Evolutionary conservation across 192 early-diverging fungal species (phyloP).

Genomic region (Umbelopsis ramanniana): DNA sequence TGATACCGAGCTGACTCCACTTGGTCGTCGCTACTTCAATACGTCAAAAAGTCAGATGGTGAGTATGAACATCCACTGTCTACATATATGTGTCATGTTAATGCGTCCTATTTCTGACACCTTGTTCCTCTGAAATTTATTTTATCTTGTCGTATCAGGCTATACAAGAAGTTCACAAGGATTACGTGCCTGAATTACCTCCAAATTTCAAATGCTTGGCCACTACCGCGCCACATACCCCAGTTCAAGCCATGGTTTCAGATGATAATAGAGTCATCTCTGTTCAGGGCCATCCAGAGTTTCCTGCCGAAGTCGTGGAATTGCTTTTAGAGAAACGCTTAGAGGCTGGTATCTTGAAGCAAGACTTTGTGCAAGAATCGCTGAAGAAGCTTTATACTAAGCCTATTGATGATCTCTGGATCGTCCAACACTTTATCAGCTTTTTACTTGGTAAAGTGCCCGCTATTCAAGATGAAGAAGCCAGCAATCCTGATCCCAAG

Average conservation of each 20-base stretch:
- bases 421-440: slow-evolving; percentile 29
- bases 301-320: slow-evolving; percentile 46
- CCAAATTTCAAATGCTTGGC: slow-evolving; percentile 61
- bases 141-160: not conserved
- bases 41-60: slow-evolving; percentile 25
- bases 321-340: slow-evolving; percentile 42
- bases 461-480: no score
- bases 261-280: slow-evolving; percentile 60
- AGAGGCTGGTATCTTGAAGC: slow-evolving; percentile 37
- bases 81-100: no score
- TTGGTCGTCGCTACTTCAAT: slow-evolving; percentile 41
- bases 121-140: no score
- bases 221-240: slow-evolving; percentile 52
- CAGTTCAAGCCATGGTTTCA: slow-evolving; percentile 64
- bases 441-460: slow-evolving; percentile 26
- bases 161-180: slow-evolving; percentile 60
- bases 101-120: no score
- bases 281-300: slow-evolving; percentile 79
- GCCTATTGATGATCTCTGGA: slow-evolving; percentile 41
- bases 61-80: no score
- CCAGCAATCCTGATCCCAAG: not conserved
- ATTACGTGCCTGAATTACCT: slow-evolving; percentile 68
- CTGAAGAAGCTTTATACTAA: slow-evolving; percentile 23
- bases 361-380: slow-evolving; percentile 33
- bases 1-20: slow-evolving; percentile 38